Conservation (phyloP, 768 basidiomycete genomes). For the Leccinum barrowsii region DNA sequence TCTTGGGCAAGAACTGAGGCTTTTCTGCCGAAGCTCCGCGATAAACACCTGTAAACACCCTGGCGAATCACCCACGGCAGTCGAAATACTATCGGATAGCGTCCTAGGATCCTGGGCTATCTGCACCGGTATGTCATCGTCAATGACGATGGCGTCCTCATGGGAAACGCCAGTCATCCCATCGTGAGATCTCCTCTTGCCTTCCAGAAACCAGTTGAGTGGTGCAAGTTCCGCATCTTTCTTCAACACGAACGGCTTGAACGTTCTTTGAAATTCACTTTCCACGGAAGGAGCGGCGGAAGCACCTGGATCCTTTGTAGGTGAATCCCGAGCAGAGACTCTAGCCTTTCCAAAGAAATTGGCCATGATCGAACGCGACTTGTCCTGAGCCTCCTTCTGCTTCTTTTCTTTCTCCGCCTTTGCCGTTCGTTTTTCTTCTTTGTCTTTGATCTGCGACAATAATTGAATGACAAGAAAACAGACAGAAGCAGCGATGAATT, state of each 20-base stretch:
- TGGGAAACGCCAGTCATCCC: constrained; percentile 23
- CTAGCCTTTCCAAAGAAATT: constrained; percentile 74
- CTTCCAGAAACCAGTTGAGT: constrained; percentile 58
- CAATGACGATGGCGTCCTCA: constrained; percentile 58
- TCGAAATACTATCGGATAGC: background rate
- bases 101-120: constrained; percentile 6
- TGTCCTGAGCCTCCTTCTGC: constrained; percentile 64
- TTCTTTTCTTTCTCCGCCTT: constrained; percentile 72
- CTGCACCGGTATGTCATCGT: constrained; percentile 34
- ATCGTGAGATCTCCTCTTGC: constrained; percentile 24
- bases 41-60: constrained; percentile 16
- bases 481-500: background rate
- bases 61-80: background rate
- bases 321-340: constrained; percentile 20
- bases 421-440: constrained; percentile 61
- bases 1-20: constrained; percentile 18
- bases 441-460: constrained; percentile 58
- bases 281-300: constrained; percentile 35
- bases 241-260: constrained; percentile 77
- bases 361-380: constrained; percentile 71
- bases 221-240: constrained; percentile 73
- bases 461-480: constrained; percentile 3
- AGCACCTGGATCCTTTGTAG: constrained; percentile 26
- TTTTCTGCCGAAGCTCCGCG: constrained; percentile 31
- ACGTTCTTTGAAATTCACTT: constrained; percentile 69